phyloP scores from a whole-genome alignment of 75 land plant species.

The Cryptomeria japonica region DNA sequence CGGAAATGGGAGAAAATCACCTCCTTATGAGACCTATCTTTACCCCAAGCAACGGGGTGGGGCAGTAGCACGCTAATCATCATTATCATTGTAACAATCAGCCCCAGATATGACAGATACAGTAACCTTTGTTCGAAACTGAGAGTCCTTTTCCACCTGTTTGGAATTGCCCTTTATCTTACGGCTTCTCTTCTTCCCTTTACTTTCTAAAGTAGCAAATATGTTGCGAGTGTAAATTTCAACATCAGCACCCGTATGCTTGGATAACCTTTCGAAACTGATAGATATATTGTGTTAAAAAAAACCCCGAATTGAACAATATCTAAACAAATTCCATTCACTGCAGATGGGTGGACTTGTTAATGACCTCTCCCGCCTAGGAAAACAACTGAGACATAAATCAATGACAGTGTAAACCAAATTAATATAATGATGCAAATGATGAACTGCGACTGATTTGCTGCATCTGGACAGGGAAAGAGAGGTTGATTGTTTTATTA shows the following conservation, averaged over 20 bases:
- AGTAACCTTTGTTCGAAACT: constrained; percentile 38
- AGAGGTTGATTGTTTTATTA: too few species aligned
- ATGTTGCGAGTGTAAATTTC: constrained; percentile 41
- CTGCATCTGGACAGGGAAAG: too few species aligned
- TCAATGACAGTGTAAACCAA: too few species aligned
- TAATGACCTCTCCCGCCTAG: too few species aligned
- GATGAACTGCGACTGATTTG: too few species aligned
- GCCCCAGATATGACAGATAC: constrained; percentile 45
- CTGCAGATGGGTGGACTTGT: too few species aligned
- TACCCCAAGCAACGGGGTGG: constrained; percentile 18
- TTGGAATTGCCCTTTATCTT: constrained; percentile 22
- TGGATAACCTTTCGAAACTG: too few species aligned
- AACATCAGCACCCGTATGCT: constrained; percentile 22
- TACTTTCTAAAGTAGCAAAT: constrained; percentile 46
- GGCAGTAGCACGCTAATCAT: constrained; percentile 30
- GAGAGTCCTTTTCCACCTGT: constrained; percentile 2
- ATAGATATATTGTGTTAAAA: too few species aligned
- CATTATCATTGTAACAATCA: constrained; percentile 43
- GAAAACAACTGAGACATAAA: too few species aligned
- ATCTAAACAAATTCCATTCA: too few species aligned
- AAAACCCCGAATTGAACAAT: too few species aligned
- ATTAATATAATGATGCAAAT: too few species aligned
- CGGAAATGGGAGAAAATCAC: not conserved
- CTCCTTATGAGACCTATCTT: not conserved
- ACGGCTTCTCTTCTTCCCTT: constrained; percentile 27